Evolutionary conservation across 176 grass and related monocot species (phyloP).

Genomic region (Bonia amplexicaulis): DNA sequence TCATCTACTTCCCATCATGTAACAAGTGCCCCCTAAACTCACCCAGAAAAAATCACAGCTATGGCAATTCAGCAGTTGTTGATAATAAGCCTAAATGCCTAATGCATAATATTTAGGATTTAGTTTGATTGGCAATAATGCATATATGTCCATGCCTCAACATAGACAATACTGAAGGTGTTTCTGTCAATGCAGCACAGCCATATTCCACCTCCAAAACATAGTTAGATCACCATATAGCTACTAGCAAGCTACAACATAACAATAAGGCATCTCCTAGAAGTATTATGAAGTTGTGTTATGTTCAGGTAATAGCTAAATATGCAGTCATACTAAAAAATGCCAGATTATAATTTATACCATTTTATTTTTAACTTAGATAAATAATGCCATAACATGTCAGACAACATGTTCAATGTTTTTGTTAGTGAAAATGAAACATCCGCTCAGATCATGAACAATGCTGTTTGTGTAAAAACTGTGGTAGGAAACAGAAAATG

Average conservation of each 20-base stretch:
- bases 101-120: background rate
- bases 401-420: background rate
- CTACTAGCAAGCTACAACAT: background rate
- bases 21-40: background rate
- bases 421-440: background rate
- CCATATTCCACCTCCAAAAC: conserved; percentile 6
- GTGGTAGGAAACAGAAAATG: background rate
- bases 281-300: background rate
- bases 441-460: background rate
- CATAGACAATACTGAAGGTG: background rate
- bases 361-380: background rate
- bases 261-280: background rate
- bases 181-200: background rate
- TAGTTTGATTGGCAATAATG: background rate
- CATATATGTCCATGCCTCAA: background rate
- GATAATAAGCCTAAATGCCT: background rate
- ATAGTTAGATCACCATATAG: background rate
- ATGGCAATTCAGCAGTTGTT: background rate
- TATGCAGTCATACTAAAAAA: conserved; percentile 1
- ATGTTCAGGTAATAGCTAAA: background rate
- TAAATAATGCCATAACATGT: background rate
- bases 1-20: background rate
- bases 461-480: background rate
- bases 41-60: background rate
- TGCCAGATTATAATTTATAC: background rate